Conservation (phyloP, 306 rosid species). For the Gastrolobium bilobum region DNA sequence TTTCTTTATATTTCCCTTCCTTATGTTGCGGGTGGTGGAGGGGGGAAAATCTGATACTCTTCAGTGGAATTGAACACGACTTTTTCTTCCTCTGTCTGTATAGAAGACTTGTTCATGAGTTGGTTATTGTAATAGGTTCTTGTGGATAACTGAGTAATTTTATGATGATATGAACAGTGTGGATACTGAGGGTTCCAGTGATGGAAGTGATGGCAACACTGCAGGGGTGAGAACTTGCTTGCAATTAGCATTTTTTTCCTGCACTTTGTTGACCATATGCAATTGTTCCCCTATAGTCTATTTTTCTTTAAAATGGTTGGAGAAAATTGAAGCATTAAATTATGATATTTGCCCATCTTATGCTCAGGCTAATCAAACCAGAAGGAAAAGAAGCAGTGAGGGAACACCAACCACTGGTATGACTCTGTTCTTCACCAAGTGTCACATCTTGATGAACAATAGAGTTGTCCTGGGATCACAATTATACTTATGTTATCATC, state of each 20-base stretch:
- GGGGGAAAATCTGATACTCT: conserved; percentile 7
- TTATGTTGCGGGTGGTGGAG: not conserved
- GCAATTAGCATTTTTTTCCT: not conserved
- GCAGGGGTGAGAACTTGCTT: conserved; percentile 68
- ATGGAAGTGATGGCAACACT: conserved; percentile 83
- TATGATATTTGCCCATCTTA: conserved; percentile 50
- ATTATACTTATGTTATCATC: conserved; percentile 35
- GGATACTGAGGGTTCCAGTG: conserved; percentile 77
- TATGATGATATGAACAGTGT: conserved; percentile 59
- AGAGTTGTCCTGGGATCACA: conserved; percentile 49
- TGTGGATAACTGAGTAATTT: conserved; percentile 50
- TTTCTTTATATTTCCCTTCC: not conserved
- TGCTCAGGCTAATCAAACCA: conserved; percentile 75
- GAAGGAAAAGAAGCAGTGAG: conserved; percentile 85
- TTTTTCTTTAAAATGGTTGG: conserved; percentile 36
- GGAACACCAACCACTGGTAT: conserved; percentile 83
- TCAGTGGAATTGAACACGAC: not conserved
- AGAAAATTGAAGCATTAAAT: conserved; percentile 40
- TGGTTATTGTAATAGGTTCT: conserved; percentile 18
- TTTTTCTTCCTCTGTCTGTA: not conserved
- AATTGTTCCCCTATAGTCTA: conserved; percentile 34
- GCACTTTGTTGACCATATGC: conserved; percentile 40
- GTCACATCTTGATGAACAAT: conserved; percentile 52
- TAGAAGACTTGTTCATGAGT: conserved; percentile 29
- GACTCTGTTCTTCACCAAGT: conserved; percentile 61